Evolutionary conservation across 2,329 filamentous ascomycete genomes (phyloP).

Genomic region (Stachybotrys echinatus): DNA sequence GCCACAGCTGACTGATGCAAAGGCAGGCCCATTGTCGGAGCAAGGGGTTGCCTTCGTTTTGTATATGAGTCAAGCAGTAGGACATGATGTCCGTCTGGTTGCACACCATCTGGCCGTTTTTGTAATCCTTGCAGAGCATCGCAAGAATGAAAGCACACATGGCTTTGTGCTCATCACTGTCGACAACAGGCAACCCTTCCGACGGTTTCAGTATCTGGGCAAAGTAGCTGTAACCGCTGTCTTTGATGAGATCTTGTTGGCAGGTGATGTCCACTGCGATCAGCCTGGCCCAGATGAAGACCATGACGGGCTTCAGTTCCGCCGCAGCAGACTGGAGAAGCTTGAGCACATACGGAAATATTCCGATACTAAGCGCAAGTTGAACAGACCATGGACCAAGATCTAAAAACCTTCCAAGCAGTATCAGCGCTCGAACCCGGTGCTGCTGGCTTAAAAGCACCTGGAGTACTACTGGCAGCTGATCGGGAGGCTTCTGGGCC

Average conservation of each 20-base stretch:
- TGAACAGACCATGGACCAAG: constrained; percentile 98
- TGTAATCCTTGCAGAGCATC: constrained; percentile 94
- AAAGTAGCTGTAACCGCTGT: constrained; percentile 96
- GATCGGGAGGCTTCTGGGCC: constrained; percentile 82
- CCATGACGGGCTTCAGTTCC: constrained; percentile 96
- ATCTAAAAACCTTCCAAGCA: constrained; percentile 90
- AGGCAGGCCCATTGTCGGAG: constrained; percentile 93
- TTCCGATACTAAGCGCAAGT: constrained; percentile 92
- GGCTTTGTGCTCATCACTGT: constrained; percentile 89
- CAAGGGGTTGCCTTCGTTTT: constrained; percentile 81
- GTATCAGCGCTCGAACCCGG: constrained; percentile 80
- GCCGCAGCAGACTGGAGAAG: constrained; percentile 89
- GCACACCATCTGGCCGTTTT: constrained; percentile 86
- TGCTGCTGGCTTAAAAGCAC: constrained; percentile 95
- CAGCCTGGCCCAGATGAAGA: constrained; percentile 97
- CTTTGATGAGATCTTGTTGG: constrained; percentile 89
- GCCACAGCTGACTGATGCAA: constrained; percentile 92
- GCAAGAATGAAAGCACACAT: constrained; percentile 99
- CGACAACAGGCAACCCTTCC: constrained; percentile 77
- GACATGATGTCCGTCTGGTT: constrained; percentile 87
- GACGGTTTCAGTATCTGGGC: constrained; percentile 84
- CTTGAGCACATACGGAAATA: constrained; percentile 98
- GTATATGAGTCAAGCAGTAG: constrained; percentile 77
- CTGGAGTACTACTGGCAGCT: constrained; percentile 92
- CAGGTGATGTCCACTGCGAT: constrained; percentile 92